Conservation (phyloP, 1,284 basidiomycete genomes). For the Rhodotorula sp. region DNA sequence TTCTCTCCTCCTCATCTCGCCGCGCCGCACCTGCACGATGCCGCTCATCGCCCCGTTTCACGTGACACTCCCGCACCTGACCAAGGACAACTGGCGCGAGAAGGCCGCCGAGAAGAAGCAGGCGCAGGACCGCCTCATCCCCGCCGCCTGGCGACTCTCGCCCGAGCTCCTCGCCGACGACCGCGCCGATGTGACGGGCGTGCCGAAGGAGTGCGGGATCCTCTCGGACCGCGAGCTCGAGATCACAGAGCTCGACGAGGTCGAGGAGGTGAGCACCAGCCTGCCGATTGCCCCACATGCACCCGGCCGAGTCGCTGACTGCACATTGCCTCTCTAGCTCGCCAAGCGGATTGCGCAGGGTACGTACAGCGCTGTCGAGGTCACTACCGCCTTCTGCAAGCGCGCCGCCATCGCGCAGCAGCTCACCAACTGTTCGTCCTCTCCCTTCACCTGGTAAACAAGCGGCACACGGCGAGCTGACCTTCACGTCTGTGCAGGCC, state of each 20-base stretch:
- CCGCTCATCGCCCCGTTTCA: not conserved
- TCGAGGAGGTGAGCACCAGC: conserved; percentile 6
- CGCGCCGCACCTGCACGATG: not conserved
- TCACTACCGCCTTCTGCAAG: conserved; percentile 48
- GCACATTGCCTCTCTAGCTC: conserved; percentile 35
- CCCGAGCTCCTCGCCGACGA: not conserved
- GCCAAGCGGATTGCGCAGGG: conserved; percentile 46
- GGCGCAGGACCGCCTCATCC: conserved; percentile 1
- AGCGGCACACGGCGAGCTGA: not conserved
- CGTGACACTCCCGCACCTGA: conserved; percentile 1
- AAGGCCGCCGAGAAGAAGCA: conserved; percentile 2
- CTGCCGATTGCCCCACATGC: not conserved
- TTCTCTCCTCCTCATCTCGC: not conserved
- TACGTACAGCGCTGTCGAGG: conserved; percentile 46
- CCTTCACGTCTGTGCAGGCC: not conserved
- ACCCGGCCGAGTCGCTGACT: not conserved
- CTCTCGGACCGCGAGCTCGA: conserved; percentile 11
- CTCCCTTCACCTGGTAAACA: conserved; percentile 27
- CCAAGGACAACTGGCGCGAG: conserved; percentile 13
- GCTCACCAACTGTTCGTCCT: conserved; percentile 33
- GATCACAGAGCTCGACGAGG: conserved; percentile 35
- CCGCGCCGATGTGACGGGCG: conserved; percentile 1
- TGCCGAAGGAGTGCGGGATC: conserved; percentile 1
- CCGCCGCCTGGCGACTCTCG: conserved; percentile 1
- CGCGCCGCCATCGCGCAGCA: conserved; percentile 50